These are phyloP conservation scores for Anastatica hierochuntica DNA, from an alignment of 345 rosid genomes.

Conservation along the genomic window DNA sequence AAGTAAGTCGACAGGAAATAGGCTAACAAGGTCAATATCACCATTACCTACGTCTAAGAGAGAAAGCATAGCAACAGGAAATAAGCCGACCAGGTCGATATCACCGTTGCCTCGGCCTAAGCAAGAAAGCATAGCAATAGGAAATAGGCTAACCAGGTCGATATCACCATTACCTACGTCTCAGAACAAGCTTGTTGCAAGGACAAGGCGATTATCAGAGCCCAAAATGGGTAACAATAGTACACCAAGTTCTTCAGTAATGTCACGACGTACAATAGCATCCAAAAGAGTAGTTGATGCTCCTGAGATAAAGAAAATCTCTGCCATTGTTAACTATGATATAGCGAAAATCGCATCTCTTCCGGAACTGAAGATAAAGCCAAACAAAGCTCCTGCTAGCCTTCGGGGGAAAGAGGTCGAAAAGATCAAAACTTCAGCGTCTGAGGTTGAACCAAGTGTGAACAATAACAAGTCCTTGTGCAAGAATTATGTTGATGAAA, in stretches of 20 bases:
- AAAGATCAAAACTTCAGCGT: conserved; percentile 26
- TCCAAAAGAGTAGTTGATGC: conserved; percentile 34
- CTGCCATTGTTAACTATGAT: conserved; percentile 76
- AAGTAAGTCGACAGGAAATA: conserved; percentile 44
- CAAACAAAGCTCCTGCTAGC: conserved; percentile 32
- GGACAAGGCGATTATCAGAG: conserved; percentile 78
- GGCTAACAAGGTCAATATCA: conserved; percentile 41
- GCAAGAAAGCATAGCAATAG: conserved; percentile 40
- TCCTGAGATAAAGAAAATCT: conserved; percentile 60
- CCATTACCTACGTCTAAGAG: conserved; percentile 46
- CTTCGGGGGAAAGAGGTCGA: conserved; percentile 25
- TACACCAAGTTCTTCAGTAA: conserved; percentile 35
- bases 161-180: conserved; percentile 52
- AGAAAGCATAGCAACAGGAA: conserved; percentile 13
- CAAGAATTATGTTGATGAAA: conserved; percentile 46
- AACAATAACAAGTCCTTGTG: conserved; percentile 26
- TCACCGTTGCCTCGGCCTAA: conserved; percentile 50
- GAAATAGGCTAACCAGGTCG: conserved; percentile 45
- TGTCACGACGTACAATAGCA: conserved; percentile 34
- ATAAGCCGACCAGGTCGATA: conserved; percentile 42
- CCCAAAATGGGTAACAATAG: conserved; percentile 40
- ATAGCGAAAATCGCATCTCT: conserved; percentile 68
- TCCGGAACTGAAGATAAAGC: conserved; percentile 61
- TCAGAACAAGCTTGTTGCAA: conserved; percentile 48
- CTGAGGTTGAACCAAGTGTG: conserved; percentile 27